These are phyloP conservation scores for Eucalyptus sp. DNA, from an alignment of 345 rosid genomes.

Conservation along the genomic window DNA sequence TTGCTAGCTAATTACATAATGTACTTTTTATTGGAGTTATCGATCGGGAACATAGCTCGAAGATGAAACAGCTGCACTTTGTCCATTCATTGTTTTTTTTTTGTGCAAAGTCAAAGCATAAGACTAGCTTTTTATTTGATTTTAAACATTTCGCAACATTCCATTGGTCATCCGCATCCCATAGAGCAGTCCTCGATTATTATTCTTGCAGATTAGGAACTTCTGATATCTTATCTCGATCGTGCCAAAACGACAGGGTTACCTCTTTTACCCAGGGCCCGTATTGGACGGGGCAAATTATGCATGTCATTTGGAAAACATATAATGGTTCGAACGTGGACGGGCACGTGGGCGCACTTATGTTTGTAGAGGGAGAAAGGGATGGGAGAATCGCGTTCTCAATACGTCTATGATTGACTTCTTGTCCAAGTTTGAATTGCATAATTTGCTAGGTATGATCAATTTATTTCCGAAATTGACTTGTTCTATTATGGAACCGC, in stretches of 20 bases:
- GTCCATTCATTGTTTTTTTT: background rate
- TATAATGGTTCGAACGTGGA: background rate
- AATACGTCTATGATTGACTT: background rate
- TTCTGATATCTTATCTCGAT: background rate
- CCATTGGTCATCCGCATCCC: background rate
- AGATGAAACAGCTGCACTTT: background rate
- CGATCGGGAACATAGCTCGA: background rate
- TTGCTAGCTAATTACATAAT: background rate
- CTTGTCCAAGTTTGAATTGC: background rate
- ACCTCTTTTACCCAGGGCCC: background rate
- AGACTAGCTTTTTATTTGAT: background rate
- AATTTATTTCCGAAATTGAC: background rate
- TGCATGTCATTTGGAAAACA: background rate
- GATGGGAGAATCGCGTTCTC: background rate
- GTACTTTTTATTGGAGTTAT: background rate
- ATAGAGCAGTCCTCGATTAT: background rate
- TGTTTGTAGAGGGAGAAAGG: background rate
- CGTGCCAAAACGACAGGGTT: background rate
- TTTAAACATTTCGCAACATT: background rate
- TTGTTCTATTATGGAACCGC: background rate
- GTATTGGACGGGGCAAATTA: background rate
- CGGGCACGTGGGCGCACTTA: background rate
- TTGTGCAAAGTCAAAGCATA: background rate
- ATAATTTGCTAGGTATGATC: background rate
- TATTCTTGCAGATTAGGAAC: background rate